Conservation (phyloP, 129 eudicot genomes). For the Flaveria trinervia region DNA sequence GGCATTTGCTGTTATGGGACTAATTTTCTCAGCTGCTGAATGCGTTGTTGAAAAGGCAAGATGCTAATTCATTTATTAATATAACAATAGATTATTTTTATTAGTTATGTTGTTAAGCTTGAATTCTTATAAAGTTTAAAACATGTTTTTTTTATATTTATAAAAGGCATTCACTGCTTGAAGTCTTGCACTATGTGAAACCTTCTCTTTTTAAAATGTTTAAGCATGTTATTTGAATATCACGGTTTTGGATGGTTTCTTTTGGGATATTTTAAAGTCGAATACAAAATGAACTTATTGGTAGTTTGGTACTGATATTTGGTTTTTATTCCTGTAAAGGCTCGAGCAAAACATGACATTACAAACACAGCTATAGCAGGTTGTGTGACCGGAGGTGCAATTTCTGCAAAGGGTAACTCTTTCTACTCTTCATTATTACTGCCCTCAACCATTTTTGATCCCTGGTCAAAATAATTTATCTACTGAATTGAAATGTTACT, state of each 20-base stretch:
- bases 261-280: neutral
- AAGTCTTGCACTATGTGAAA: neutral
- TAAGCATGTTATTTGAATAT: neutral
- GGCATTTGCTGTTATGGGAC: conserved; percentile 91
- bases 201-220: neutral
- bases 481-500: neutral
- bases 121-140: too few species aligned
- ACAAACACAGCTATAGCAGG: conserved; percentile 87
- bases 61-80: neutral
- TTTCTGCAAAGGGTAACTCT: conserved; percentile 75
- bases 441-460: neutral
- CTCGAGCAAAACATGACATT: conserved; percentile 88
- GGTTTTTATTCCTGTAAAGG: conserved; percentile 42
- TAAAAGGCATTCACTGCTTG: neutral
- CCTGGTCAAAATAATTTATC: neutral
- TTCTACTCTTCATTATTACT: neutral
- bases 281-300: neutral
- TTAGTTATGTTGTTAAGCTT: too few species aligned
- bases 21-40: conserved; percentile 82
- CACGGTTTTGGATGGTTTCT: neutral
- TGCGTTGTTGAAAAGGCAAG: conserved; percentile 87
- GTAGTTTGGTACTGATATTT: conserved; percentile 28
- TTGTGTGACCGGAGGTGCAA: conserved; percentile 81
- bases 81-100: too few species aligned
- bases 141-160: too few species aligned